Percentiles rank a stretch among this genome's conserved stretches.
Evolutionary conservation across 1,139 yeast species (phyloP).

Genomic region (Yamadazyma mexicana): DNA sequence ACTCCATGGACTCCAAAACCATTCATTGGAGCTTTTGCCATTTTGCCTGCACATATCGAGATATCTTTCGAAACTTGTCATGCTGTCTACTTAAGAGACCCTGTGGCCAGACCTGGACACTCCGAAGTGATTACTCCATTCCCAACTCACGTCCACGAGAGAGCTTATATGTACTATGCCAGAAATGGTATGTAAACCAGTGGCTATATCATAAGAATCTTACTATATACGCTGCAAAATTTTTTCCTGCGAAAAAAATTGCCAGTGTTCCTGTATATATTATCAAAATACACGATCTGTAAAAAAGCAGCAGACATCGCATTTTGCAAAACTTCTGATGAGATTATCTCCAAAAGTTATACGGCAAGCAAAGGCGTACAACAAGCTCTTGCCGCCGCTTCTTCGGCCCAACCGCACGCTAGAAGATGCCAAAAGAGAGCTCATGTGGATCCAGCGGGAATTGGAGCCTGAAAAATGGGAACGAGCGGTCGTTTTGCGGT

Average conservation of each 20-base stretch:
- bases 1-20: slow-evolving; percentile 98
- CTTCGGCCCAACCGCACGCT: slow-evolving; percentile 31
- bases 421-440: slow-evolving; percentile 34
- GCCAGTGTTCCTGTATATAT: too few species aligned
- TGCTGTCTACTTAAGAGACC: slow-evolving; percentile 93
- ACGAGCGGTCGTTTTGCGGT: slow-evolving; percentile 38
- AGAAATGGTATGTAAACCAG: slow-evolving; percentile 63
- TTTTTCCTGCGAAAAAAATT: too few species aligned
- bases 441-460: slow-evolving; percentile 43
- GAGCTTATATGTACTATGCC: slow-evolving; percentile 93
- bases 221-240: not conserved
- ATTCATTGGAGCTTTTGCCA: slow-evolving; percentile 87
- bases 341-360: slow-evolving; percentile 30
- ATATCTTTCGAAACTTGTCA: slow-evolving; percentile 89
- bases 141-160: slow-evolving; percentile 79
- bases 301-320: too few species aligned
- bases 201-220: slow-evolving; percentile 5
- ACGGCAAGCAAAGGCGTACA: slow-evolving; percentile 25
- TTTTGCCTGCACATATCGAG: slow-evolving; percentile 89
- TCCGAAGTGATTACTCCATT: slow-evolving; percentile 95
- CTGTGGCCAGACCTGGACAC: slow-evolving; percentile 95
- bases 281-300: too few species aligned
- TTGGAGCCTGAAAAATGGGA: slow-evolving; percentile 37
- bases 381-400: slow-evolving; percentile 30
- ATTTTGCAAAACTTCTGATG: slow-evolving; percentile 4